Base-by-base conservation (phyloP, 495 filamentous ascomycete genomes). In the Neurospora tetrasperma region DNA sequence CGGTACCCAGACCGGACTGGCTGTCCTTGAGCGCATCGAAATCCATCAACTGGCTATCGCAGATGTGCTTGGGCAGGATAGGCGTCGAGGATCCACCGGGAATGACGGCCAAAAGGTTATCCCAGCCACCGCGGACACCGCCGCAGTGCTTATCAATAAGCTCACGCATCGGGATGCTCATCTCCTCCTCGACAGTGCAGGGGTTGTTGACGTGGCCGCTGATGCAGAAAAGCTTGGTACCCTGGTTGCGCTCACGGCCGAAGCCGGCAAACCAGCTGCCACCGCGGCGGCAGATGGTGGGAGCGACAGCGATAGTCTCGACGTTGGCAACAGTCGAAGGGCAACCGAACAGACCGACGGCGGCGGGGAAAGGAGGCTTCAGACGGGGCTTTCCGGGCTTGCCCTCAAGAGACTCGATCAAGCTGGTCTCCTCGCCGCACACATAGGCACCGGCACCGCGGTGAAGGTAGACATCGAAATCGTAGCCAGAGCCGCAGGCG, bases 151-250 rank as follows among this genome's bases (percentile, higher is more conserved):
- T 94, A 69, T 99, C 96, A 76, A 99, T 98, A 71, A 99, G 89
- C 81, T 99, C 96, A 42, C 91, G 89, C 69, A 99, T 87, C 10
- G 96, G 90, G 75, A 98, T 98, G 76, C 91, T 94, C 96, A 99
- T 99, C 84, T 98, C 95, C 83, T 99, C 96, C 82, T 99, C 96
- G 66, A 99, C 95, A 10, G 96, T 98, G 82, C 88, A 92, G 69
- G 96, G 96, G 86, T 98, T 96, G 88, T 98, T 98, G 85, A 99
- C 96, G 83, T 98, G 93, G 35, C 96, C 96, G 43, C 94, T 97
- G 83, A 99, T 98, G 85, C 94, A 97, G 89, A 92, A 99, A 43
- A 99, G 90, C 87, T 99, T 99, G 62, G 96, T 99, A 80, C 96
- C 96, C 72, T 90, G 86, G 84, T 99, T 99, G 76, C 94, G 90